phyloP scores from a whole-genome alignment of 31 red algal genomes.

The Odonthalia washingtoniensis region DNA sequence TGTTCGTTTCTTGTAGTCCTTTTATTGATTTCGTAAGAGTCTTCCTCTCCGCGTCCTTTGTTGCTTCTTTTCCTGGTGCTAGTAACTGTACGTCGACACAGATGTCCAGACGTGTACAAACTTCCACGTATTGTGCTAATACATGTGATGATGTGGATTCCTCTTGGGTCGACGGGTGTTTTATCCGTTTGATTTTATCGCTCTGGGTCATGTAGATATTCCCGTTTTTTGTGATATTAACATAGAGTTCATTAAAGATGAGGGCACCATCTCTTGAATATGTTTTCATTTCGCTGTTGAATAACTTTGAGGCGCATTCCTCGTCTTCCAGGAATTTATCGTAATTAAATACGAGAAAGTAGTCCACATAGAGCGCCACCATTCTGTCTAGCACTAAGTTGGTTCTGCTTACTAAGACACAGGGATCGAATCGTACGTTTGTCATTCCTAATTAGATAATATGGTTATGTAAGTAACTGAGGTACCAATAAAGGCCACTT shows the following conservation, averaged over 20 bases:
- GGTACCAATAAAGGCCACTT: conserved; percentile 5
- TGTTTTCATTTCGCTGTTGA: conserved; percentile 8
- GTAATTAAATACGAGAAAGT: background rate
- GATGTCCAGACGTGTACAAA: conserved; percentile 15
- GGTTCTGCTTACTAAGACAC: too few species aligned
- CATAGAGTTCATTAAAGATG: conserved; percentile 14
- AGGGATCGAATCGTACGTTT: background rate
- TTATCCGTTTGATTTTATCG: conserved; percentile 14
- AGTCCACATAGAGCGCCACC: background rate
- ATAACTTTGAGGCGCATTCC: background rate
- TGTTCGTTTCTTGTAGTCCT: background rate
- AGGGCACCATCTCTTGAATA: background rate
- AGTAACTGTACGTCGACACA: conserved; percentile 21
- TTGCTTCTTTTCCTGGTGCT: background rate
- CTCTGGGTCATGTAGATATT: conserved; percentile 10
- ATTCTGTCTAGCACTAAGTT: background rate
- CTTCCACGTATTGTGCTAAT: conserved; percentile 45
- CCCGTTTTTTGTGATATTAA: background rate
- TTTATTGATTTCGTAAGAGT: conserved; percentile 4
- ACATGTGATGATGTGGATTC: conserved; percentile 22
- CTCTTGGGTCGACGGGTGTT: background rate
- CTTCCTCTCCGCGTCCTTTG: background rate
- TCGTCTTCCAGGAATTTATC: background rate
- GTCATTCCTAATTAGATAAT: background rate
- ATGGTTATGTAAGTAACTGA: background rate